Conservation (phyloP, 495 filamentous ascomycete species). For the Talaromyces nanjingensis region DNA sequence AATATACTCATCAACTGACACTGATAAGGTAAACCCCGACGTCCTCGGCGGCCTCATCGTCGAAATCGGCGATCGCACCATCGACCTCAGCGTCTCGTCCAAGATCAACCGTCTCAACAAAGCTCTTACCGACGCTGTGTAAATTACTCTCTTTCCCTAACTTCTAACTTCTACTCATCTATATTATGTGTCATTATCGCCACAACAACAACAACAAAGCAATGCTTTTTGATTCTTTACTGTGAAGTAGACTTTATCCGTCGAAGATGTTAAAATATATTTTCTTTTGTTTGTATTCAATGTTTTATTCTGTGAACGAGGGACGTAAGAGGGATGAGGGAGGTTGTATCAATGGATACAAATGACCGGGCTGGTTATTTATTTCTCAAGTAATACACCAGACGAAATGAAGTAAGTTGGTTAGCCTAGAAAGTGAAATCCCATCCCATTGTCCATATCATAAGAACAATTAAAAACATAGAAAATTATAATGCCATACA, state of each 20-base stretch:
- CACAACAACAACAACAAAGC: not conserved
- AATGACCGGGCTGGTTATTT: too few species aligned
- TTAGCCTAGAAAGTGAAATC: too few species aligned
- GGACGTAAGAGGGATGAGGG: too few species aligned
- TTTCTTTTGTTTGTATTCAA: not conserved
- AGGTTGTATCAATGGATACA: too few species aligned
- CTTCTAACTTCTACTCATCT: not conserved
- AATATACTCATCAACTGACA: not conserved
- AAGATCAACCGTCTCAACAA: constrained; percentile 99
- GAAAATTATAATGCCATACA: not conserved
- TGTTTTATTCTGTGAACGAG: not conserved
- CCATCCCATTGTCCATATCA: not conserved
- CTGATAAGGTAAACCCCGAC: constrained; percentile 74
- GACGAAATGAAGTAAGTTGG: too few species aligned
- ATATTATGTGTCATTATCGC: constrained; percentile 13
- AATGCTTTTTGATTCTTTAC: not conserved
- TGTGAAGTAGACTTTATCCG: not conserved
- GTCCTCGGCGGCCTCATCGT: constrained; percentile 91
- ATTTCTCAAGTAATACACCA: too few species aligned
- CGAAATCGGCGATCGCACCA: constrained; percentile 95
- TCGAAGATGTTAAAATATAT: not conserved
- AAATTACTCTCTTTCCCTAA: constrained; percentile 40
- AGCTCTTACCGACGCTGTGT: constrained; percentile 90
- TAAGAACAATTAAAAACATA: not conserved
- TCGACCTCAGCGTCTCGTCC: constrained; percentile 90